Evolutionary conservation across 306 rosid genomes (phyloP).

Genomic region (apple (Malus domestica)): ASM211411v1 NC_041803.1:9697501-9698000

Average conservation of each 20-base stretch:
- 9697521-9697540: too few species aligned
- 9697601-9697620: too few species aligned
- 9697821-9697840: not conserved
- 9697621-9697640: rapidly evolving
- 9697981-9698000: not conserved
- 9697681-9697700: not conserved
- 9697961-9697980: not conserved
- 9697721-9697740: not conserved
- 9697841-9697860: not conserved
- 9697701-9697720: not conserved
- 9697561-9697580: rapidly evolving
- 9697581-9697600: rapidly evolving
- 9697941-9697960: not conserved
- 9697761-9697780: not conserved
- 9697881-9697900: not conserved
- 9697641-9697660: too few species aligned
- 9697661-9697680: too few species aligned
- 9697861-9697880: not conserved
- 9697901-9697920: not conserved
- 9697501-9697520: too few species aligned
- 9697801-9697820: not conserved
- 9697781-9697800: not conserved
- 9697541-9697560: too few species aligned
- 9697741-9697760: not conserved
- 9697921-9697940: constrained; percentile 5